Conservation (phyloP, 148 eudicot genomes). For the Hydrangea macrophylla region DNA sequence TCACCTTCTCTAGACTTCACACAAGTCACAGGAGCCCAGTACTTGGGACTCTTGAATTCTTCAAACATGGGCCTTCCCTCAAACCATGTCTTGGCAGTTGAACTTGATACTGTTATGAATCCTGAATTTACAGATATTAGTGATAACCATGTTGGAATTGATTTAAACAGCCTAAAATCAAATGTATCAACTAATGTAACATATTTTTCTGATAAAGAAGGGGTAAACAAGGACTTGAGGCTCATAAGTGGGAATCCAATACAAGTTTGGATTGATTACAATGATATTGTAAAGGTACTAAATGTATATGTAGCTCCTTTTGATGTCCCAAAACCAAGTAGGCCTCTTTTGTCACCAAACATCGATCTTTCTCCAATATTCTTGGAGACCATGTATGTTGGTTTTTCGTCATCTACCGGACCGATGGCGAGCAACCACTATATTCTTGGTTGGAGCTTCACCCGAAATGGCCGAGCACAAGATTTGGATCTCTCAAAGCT, state of each 20-base stretch:
- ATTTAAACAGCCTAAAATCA: no score
- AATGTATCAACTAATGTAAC: no score
- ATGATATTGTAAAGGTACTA: no score
- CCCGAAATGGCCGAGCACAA: slow-evolving; percentile 8
- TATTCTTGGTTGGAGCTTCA: slow-evolving; percentile 22
- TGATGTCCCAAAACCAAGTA: no score
- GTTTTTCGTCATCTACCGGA: slow-evolving; percentile 17
- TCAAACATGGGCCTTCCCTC: background rate
- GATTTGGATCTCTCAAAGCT: no score
- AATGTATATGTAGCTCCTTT: background rate
- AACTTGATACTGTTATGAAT: slow-evolving; percentile 27
- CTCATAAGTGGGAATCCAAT: no score
- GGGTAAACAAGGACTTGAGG: no score
- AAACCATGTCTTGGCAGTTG: slow-evolving; percentile 31
- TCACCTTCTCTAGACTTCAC: slow-evolving; percentile 18
- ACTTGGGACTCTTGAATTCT: slow-evolving; percentile 20
- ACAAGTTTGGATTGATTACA: no score
- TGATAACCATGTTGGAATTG: slow-evolving; percentile 37
- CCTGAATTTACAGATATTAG: slow-evolving; percentile 22
- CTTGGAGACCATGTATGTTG: slow-evolving; percentile 14
- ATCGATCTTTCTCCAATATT: slow-evolving; percentile 12
- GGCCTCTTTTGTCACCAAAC: no score
- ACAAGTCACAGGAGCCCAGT: slow-evolving; percentile 4
- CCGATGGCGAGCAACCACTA: slow-evolving; percentile 8
- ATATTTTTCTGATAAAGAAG: no score